These are phyloP conservation scores for Claviceps pazoutovae DNA, from an alignment of 2,329 filamentous ascomycete species.

Conservation along the genomic window DNA sequence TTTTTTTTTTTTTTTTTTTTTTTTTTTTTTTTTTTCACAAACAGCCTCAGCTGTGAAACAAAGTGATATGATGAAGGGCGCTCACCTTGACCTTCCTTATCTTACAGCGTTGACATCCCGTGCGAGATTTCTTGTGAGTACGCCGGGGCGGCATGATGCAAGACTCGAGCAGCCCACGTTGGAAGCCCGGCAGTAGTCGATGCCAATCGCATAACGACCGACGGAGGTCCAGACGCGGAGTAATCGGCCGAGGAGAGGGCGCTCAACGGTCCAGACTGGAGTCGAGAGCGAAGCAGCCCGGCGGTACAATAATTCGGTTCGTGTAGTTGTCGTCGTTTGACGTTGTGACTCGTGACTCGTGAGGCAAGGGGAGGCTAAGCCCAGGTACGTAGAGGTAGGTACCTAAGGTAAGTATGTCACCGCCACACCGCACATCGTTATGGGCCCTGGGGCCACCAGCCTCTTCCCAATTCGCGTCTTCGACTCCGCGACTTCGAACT, in stretches of 20 bases:
- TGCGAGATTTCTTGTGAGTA: conserved; percentile 57
- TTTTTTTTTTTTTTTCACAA: too few species aligned
- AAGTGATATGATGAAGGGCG: background rate
- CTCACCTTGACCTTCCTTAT: conserved; percentile 54
- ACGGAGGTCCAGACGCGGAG: background rate
- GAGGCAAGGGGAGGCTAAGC: too few species aligned
- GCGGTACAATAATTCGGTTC: background rate
- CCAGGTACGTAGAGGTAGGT: too few species aligned
- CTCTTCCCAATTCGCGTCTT: too few species aligned
- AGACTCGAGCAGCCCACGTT: conserved; percentile 11
- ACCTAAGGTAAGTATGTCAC: too few species aligned
- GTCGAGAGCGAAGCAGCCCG: background rate
- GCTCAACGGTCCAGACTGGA: background rate
- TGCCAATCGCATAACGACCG: conserved; percentile 16
- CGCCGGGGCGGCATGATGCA: conserved; percentile 45
- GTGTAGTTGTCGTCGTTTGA: too few species aligned
- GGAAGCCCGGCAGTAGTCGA: conserved; percentile 13
- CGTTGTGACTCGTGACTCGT: too few species aligned
- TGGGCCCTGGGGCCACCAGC: too few species aligned
- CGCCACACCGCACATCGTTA: too few species aligned
- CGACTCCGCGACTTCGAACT: too few species aligned
- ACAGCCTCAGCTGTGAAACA: background rate
- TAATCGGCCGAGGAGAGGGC: background rate
- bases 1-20: too few species aligned
- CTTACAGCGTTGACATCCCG: conserved; percentile 54